These are phyloP conservation scores for Sisymbrium irio DNA, from an alignment of 345 rosid genomes.

Conservation along the genomic window DNA sequence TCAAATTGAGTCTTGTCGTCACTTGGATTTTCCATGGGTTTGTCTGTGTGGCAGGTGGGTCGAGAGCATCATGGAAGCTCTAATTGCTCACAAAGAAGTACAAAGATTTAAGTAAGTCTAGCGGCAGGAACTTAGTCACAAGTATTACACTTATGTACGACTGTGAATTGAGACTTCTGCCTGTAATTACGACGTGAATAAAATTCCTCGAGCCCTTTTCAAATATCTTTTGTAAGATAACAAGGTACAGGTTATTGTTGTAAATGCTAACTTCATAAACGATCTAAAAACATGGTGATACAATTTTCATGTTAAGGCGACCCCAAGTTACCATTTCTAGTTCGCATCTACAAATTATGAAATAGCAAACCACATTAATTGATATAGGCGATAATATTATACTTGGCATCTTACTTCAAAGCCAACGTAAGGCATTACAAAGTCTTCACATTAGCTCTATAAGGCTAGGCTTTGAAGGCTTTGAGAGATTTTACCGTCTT, in stretches of 20 bases:
- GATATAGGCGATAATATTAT: no score
- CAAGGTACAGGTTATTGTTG: background rate
- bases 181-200: background rate
- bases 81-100: conserved; percentile 38
- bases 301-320: no score
- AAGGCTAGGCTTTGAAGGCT: no score
- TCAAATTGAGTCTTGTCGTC: background rate
- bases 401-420: no score
- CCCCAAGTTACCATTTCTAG: no score
- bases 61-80: conserved; percentile 71
- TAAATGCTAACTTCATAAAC: no score
- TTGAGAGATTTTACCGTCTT: no score
- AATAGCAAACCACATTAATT: no score
- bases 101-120: background rate
- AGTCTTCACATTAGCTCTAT: no score
- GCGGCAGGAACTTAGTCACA: background rate
- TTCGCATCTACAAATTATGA: no score
- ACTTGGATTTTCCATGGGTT: background rate
- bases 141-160: background rate
- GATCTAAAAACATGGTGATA: no score
- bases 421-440: no score
- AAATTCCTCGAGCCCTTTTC: background rate
- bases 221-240: background rate
- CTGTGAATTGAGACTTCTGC: background rate
- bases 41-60: conserved; percentile 70